These are phyloP conservation scores for Penicillium paradoxum DNA, from an alignment of 495 filamentous ascomycete species.

Conservation along the genomic window DNA sequence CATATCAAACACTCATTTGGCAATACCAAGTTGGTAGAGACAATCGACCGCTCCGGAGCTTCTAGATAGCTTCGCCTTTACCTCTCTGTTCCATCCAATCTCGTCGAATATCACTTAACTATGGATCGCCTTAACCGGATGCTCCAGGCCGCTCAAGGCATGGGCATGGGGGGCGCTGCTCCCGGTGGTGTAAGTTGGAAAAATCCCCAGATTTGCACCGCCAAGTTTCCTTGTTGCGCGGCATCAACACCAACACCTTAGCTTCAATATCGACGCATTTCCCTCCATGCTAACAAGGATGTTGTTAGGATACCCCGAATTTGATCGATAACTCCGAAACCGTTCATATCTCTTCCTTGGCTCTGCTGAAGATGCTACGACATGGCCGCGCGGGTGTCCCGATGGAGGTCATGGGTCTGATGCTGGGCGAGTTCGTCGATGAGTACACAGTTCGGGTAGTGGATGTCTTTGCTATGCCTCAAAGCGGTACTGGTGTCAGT, in stretches of 20 bases:
- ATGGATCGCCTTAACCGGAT: constrained; percentile 89
- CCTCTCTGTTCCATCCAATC: constrained; percentile 15
- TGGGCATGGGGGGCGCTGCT: constrained; percentile 64
- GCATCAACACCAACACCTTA: not conserved
- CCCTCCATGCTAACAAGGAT: constrained; percentile 10
- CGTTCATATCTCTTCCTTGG: constrained; percentile 96
- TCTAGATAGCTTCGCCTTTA: constrained; percentile 36
- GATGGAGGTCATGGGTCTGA: constrained; percentile 99
- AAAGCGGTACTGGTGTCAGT: constrained; percentile 95
- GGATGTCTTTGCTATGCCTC: constrained; percentile 99
- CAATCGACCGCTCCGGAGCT: constrained; percentile 26
- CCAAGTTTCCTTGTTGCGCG: not conserved
- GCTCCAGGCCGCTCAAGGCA: constrained; percentile 72
- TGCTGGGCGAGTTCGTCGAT: constrained; percentile 98
- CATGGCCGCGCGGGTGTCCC: constrained; percentile 96
- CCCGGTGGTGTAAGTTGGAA: constrained; percentile 68
- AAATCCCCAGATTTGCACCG: not conserved
- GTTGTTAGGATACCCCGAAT: constrained; percentile 68
- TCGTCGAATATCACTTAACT: constrained; percentile 17
- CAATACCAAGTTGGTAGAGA: not conserved
- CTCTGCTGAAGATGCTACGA: constrained; percentile 95
- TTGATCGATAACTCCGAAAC: constrained; percentile 99
- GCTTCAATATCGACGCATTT: constrained; percentile 1
- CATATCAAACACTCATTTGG: not conserved
- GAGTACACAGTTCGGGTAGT: constrained; percentile 97